Evolutionary conservation across 345 rosid genomes (phyloP).

Genomic region (Citrus australasica): DNA sequence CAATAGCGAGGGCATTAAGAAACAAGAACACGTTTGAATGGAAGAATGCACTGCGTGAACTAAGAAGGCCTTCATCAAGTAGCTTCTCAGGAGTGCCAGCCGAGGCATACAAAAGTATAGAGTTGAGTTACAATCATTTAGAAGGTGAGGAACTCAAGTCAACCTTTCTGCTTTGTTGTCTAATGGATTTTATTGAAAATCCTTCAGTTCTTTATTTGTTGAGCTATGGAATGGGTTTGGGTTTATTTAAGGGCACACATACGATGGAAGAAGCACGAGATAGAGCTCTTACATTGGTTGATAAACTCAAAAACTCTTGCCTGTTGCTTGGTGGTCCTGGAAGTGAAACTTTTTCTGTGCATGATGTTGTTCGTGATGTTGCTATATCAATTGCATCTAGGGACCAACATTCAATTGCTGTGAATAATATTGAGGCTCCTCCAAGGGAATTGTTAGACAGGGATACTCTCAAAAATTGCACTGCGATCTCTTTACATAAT

Average conservation of each 20-base stretch:
- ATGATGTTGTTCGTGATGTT: slow-evolving; percentile 5
- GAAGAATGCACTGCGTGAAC: slow-evolving; percentile 20
- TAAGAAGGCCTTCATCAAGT: background rate
- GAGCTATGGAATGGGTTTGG: slow-evolving; percentile 25
- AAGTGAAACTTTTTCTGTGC: background rate
- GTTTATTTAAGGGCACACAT: background rate
- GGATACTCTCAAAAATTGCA: background rate
- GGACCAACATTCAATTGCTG: background rate
- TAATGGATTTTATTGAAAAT: background rate
- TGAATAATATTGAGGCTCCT: background rate
- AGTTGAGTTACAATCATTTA: slow-evolving; percentile 26
- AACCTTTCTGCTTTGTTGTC: slow-evolving; percentile 29
- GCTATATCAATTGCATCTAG: slow-evolving; percentile 16
- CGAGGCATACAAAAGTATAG: background rate
- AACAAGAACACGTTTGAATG: slow-evolving; percentile 7
- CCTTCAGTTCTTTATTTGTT: background rate
- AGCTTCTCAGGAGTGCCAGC: background rate
- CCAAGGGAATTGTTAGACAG: background rate
- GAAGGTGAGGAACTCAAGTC: slow-evolving; percentile 18
- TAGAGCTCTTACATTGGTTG: background rate
- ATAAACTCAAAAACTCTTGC: background rate
- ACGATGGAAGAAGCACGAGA: background rate
- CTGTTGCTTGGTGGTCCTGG: slow-evolving; percentile 7
- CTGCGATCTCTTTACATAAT: background rate
- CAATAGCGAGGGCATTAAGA: slow-evolving; percentile 19